Conservation (phyloP, 2,329 filamentous ascomycete species). For the Clarireedia sp. region DNA sequence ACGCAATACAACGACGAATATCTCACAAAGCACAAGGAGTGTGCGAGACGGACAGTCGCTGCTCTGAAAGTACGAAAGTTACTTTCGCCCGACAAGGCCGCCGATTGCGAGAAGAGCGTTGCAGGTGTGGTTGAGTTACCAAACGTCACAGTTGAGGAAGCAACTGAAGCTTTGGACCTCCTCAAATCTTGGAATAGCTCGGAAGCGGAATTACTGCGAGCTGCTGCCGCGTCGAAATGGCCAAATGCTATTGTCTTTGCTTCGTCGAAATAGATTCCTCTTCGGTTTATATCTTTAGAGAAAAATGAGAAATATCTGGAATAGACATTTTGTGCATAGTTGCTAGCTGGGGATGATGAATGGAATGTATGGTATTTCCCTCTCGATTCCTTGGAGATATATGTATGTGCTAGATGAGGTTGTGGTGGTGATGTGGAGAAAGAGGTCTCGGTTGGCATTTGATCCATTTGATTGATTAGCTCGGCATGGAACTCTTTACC, state of each 20-base stretch:
- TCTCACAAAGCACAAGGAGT: conserved; percentile 52
- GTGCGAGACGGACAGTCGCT: conserved; percentile 54
- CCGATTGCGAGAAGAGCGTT: conserved; percentile 54
- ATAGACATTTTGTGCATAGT: background rate
- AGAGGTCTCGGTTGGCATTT: too few species aligned
- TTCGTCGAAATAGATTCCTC: background rate
- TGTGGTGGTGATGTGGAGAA: too few species aligned
- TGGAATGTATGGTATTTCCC: too few species aligned
- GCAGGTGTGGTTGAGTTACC: conserved; percentile 46
- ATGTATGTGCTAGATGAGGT: too few species aligned
- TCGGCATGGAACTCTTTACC: too few species aligned
- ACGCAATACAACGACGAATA: conserved; percentile 60
- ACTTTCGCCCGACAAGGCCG: conserved; percentile 48
- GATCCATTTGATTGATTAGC: too few species aligned
- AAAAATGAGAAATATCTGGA: background rate
- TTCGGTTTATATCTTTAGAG: background rate
- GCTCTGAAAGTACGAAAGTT: conserved; percentile 52
- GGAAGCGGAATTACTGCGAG: conserved; percentile 41
- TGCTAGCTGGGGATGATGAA: too few species aligned
- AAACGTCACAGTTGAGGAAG: conserved; percentile 46
- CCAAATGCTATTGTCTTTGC: conserved; percentile 23
- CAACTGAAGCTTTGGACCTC: conserved; percentile 43
- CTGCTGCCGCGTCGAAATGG: conserved; percentile 41
- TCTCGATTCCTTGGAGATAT: too few species aligned
- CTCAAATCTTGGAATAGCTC: conserved; percentile 43